These are phyloP conservation scores for Dicorynia guianensis DNA, from an alignment of 306 rosid species.

Conservation along the genomic window DNA sequence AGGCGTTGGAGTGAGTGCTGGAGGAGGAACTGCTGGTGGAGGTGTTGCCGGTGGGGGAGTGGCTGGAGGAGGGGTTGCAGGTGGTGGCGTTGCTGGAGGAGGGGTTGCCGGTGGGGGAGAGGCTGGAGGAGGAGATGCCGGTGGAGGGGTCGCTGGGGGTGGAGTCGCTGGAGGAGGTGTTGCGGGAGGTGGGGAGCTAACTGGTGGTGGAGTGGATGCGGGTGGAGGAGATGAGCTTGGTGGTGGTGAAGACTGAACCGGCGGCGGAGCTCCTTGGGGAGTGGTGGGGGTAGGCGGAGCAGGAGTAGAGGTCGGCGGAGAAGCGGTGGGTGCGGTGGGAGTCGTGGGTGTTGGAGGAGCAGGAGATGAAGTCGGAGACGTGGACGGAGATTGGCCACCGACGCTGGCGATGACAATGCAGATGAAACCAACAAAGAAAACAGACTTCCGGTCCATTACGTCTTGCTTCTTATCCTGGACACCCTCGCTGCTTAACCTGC, in stretches of 20 bases:
- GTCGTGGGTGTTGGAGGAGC: conserved; percentile 43
- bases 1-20: conserved; percentile 52
- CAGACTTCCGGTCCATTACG: conserved; percentile 43
- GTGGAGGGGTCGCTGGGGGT: conserved; percentile 41
- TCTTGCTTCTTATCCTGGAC: conserved; percentile 18
- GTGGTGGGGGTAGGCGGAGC: conserved; percentile 45
- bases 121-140: conserved; percentile 41
- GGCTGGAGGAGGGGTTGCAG: conserved; percentile 51
- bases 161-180: conserved; percentile 40
- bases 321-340: conserved; percentile 35
- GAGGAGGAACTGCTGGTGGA: conserved; percentile 33
- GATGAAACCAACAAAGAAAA: conserved; percentile 53
- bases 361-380: conserved; percentile 60
- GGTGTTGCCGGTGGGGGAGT: conserved; percentile 61
- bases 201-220: conserved; percentile 13
- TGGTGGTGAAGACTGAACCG: conserved; percentile 36
- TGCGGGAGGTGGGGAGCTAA: conserved; percentile 42
- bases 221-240: conserved; percentile 30
- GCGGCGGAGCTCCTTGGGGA: conserved; percentile 36
- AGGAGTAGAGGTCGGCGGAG: conserved; percentile 34
- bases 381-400: conserved; percentile 71
- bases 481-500: conserved; percentile 36
- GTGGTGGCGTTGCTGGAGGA: conserved; percentile 57
- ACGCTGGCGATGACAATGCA: conserved; percentile 60
- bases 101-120: conserved; percentile 54